These are phyloP conservation scores for Debaryomyces prosopidis DNA, from an alignment of 805 yeast genomes.

Conservation along the genomic window DNA sequence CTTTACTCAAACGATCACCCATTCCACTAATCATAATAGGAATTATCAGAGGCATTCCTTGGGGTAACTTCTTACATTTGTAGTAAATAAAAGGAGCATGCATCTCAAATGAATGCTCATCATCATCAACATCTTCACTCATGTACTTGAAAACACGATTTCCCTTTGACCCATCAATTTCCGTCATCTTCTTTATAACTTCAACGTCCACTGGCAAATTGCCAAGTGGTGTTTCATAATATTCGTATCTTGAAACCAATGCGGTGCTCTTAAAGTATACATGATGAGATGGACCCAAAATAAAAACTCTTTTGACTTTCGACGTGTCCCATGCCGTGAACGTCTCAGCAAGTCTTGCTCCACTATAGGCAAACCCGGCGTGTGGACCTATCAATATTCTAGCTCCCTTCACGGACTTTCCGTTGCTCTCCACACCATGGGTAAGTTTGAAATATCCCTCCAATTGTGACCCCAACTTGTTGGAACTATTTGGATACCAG, in stretches of 20 bases:
- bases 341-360: constrained; percentile 73
- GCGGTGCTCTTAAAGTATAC: constrained; percentile 69
- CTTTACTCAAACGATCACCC: constrained; percentile 41
- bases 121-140: constrained; percentile 64
- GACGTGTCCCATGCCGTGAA: constrained; percentile 68
- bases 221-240: constrained; percentile 84
- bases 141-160: constrained; percentile 50
- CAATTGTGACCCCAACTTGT: constrained; percentile 50
- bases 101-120: constrained; percentile 94
- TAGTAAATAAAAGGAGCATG: constrained; percentile 76
- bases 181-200: constrained; percentile 31
- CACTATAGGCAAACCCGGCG: constrained; percentile 89
- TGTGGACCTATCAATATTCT: constrained; percentile 55
- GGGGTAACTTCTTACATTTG: constrained; percentile 35
- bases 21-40: constrained; percentile 81
- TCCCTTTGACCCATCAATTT: constrained; percentile 11
- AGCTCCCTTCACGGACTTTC: constrained; percentile 42
- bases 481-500: constrained; percentile 67
- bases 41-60: constrained; percentile 51
- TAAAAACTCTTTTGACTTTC: constrained; percentile 61
- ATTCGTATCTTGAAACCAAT: constrained; percentile 49
- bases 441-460: constrained; percentile 44
- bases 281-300: constrained; percentile 93
- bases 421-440: constrained; percentile 17
- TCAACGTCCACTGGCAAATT: constrained; percentile 63